phyloP scores from a whole-genome alignment of 2,329 filamentous ascomycete genomes.

The Trichoderma guizhouense region DNA sequence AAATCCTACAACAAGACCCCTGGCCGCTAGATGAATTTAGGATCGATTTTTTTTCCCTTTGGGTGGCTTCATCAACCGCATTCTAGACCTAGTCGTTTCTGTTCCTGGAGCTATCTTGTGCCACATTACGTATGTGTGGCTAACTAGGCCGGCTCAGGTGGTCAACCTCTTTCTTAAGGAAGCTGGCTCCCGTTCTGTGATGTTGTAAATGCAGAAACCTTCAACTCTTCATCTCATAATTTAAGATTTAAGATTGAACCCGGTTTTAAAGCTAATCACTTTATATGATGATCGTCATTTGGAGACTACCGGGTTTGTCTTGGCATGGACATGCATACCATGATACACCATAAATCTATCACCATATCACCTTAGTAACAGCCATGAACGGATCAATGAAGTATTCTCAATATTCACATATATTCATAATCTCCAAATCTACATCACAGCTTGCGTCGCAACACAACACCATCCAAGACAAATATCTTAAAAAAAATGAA shows the following conservation, averaged over 20 bases:
- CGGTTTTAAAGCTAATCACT: neutral
- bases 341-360: neutral
- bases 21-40: neutral
- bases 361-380: neutral
- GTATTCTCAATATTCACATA: neutral
- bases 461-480: neutral
- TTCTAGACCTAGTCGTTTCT: neutral
- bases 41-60: neutral
- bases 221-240: neutral
- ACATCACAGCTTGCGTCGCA: neutral
- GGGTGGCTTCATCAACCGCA: slow-evolving; percentile 1
- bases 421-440: neutral
- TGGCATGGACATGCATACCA: neutral
- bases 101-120: neutral
- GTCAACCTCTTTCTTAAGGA: neutral
- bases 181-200: neutral
- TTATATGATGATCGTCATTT: neutral
- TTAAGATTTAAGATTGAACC: neutral
- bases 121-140: slow-evolving; percentile 5
- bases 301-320: neutral
- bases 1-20: neutral
- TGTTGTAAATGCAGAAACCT: neutral
- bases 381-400: neutral
- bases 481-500: neutral
- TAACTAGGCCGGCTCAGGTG: neutral